phyloP scores from a whole-genome alignment of 148 eudicot genomes.

The Rhododendron vialii region DNA sequence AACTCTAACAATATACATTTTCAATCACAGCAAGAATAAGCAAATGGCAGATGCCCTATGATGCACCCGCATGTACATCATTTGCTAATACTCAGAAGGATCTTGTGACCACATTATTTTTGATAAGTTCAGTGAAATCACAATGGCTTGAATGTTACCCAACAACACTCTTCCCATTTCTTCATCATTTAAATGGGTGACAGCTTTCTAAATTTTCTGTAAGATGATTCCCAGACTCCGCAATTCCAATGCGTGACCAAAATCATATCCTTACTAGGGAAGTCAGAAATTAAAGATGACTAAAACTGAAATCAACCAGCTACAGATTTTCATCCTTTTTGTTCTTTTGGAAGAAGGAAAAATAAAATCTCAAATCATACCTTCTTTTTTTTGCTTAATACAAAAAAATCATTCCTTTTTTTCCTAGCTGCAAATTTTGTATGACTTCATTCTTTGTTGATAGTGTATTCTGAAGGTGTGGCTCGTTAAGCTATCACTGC shows the following conservation, averaged over 20 bases:
- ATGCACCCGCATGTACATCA: too few relatives aligned
- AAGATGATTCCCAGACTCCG: constrained; percentile 3
- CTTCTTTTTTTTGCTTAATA: neutral
- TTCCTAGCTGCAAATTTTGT: constrained; percentile 26
- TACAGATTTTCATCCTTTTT: neutral
- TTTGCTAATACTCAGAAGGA: too few relatives aligned
- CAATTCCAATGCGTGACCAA: constrained; percentile 42
- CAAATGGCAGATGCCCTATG: too few relatives aligned
- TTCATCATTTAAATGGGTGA: too few relatives aligned
- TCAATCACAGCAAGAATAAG: too few relatives aligned
- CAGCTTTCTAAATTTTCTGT: too few relatives aligned
- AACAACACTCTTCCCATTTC: too few relatives aligned
- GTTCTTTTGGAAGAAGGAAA: neutral
- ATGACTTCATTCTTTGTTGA: constrained; percentile 41
- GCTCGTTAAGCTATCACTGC: constrained; percentile 27
- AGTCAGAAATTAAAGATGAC: neutral
- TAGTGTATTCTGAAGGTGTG: neutral
- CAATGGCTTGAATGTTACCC: too few relatives aligned
- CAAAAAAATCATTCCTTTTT: too few relatives aligned
- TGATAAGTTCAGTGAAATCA: too few relatives aligned
- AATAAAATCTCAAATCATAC: neutral
- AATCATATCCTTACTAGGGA: neutral
- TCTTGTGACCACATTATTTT: too few relatives aligned
- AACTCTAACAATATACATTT: too few relatives aligned
- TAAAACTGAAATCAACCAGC: neutral